These are phyloP conservation scores for Moricandia arvensis DNA, from an alignment of 345 rosid species.

Conservation along the genomic window DNA sequence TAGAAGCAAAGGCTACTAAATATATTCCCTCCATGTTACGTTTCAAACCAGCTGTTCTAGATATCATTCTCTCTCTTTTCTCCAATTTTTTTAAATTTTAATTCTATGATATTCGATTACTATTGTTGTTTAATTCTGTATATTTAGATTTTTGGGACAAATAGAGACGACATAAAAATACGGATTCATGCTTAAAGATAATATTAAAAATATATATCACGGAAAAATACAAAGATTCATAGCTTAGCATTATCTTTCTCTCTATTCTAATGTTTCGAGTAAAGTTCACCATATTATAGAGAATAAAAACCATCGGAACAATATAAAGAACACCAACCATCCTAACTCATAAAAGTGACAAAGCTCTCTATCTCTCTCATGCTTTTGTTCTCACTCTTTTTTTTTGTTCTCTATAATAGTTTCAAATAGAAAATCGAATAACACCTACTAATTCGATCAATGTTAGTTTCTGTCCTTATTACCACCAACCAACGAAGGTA, in stretches of 20 bases:
- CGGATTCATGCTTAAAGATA: slow-evolving; percentile 32
- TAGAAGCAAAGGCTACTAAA: slow-evolving; percentile 25
- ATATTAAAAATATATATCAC: slow-evolving; percentile 7
- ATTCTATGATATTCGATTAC: neutral
- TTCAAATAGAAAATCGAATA: slow-evolving; percentile 24
- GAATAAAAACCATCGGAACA: slow-evolving; percentile 35
- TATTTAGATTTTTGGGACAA: slow-evolving; percentile 8
- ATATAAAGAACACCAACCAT: slow-evolving; percentile 38
- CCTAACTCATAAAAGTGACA: slow-evolving; percentile 34
- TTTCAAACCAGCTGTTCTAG: slow-evolving; percentile 30
- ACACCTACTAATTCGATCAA: slow-evolving; percentile 5
- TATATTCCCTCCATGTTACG: slow-evolving; percentile 28
- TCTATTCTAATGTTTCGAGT: slow-evolving; percentile 21
- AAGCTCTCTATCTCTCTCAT: slow-evolving; percentile 20
- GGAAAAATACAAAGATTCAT: slow-evolving; percentile 28
- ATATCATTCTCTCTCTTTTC: slow-evolving; percentile 7
- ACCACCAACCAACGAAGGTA: slow-evolving; percentile 28
- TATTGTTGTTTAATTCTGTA: slow-evolving; percentile 3
- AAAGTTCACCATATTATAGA: slow-evolving; percentile 28
- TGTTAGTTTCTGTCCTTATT: slow-evolving; percentile 13
- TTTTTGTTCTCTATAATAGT: slow-evolving; percentile 24
- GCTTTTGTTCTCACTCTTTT: slow-evolving; percentile 26
- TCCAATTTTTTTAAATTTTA: neutral
- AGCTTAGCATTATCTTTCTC: slow-evolving; percentile 7
- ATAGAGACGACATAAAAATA: slow-evolving; percentile 24